Evolutionary conservation across 495 filamentous ascomycete genomes (phyloP).

Genomic region (Xanthoparmelia taractica): DNA sequence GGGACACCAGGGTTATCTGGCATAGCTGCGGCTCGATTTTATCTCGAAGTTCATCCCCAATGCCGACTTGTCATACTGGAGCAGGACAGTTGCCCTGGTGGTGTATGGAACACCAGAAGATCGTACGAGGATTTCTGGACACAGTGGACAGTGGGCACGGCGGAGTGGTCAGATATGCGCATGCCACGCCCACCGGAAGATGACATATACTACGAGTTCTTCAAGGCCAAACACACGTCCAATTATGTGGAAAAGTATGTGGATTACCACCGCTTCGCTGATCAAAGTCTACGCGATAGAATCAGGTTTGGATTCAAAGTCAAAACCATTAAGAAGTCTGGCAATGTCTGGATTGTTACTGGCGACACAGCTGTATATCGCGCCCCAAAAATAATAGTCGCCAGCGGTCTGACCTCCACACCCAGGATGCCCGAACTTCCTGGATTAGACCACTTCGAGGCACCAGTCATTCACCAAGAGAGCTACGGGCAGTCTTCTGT

Average conservation of each 20-base stretch:
- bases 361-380: conserved; percentile 15
- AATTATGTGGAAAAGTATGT: conserved; percentile 39
- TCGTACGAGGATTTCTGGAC: conserved; percentile 37
- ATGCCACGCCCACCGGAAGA: conserved; percentile 28
- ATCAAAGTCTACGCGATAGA: conserved; percentile 28
- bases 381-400: conserved; percentile 35
- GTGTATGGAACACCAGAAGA: conserved; percentile 32
- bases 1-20: conserved; percentile 21
- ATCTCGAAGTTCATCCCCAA: conserved; percentile 33
- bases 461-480: conserved; percentile 37
- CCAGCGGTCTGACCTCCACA: conserved; percentile 33
- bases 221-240: conserved; percentile 37
- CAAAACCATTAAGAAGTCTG: conserved; percentile 25
- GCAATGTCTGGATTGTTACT: conserved; percentile 27
- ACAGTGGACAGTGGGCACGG: conserved; percentile 33
- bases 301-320: conserved; percentile 31
- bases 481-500: conserved; percentile 32
- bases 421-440: conserved; percentile 34
- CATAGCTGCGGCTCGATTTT: conserved; percentile 30
- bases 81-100: conserved; percentile 28
- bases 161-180: conserved; percentile 35
- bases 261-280: conserved; percentile 28
- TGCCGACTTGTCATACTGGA: conserved; percentile 31
- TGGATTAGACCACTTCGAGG: conserved; percentile 28
- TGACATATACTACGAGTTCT: conserved; percentile 30